Evolutionary conservation across 192 early-diverging fungal species (phyloP).

Genomic region (Coemansia aciculifera): DNA sequence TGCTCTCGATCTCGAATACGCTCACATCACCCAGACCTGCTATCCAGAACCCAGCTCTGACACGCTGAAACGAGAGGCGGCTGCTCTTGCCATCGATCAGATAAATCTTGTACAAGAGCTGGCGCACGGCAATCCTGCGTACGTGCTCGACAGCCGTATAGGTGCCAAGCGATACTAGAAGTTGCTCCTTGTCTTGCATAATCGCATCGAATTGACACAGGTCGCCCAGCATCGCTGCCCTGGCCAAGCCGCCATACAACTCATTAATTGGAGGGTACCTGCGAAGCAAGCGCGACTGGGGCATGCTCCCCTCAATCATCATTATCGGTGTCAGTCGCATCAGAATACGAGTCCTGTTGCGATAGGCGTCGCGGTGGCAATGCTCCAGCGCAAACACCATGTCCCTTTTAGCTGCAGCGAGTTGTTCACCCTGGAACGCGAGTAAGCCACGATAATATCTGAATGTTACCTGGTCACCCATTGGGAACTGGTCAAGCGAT

Average conservation of each 20-base stretch:
- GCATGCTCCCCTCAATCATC: constrained; percentile 73
- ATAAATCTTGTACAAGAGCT: constrained; percentile 79
- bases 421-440: constrained; percentile 83
- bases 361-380: constrained; percentile 38
- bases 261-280: constrained; percentile 60
- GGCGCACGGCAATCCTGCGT: constrained; percentile 69
- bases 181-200: constrained; percentile 58
- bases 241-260: constrained; percentile 65
- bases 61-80: constrained; percentile 61
- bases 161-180: constrained; percentile 66
- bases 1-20: constrained; percentile 78
- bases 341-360: constrained; percentile 71
- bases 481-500: constrained; percentile 71
- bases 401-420: constrained; percentile 59
- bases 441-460: constrained; percentile 85
- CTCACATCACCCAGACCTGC: constrained; percentile 57
- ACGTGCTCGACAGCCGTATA: constrained; percentile 82
- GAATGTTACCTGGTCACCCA: constrained; percentile 82
- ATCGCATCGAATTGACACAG: constrained; percentile 71
- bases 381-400: constrained; percentile 52
- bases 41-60: constrained; percentile 66
- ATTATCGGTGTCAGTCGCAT: constrained; percentile 77
- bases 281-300: constrained; percentile 59
- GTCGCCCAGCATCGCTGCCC: constrained; percentile 73
- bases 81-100: constrained; percentile 55